Conservation (phyloP, 805 yeast genomes). For the Pichia nanzhaoensis region DNA sequence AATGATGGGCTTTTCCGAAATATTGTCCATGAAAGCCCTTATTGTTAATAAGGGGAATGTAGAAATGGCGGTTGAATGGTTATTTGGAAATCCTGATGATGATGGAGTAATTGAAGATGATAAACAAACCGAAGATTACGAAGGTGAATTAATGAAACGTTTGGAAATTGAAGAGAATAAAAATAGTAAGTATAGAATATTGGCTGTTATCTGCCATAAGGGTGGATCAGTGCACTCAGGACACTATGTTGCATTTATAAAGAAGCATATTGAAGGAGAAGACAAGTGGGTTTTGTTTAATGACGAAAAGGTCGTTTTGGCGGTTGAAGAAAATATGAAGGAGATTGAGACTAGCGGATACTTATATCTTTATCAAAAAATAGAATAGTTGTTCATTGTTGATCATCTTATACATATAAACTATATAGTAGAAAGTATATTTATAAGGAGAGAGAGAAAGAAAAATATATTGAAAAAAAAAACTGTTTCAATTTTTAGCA, state of each 20-base stretch:
- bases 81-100: constrained; percentile 76
- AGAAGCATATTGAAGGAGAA: constrained; percentile 35
- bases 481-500: not conserved
- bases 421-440: too few relatives aligned
- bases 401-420: not conserved
- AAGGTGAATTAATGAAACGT: constrained; percentile 9
- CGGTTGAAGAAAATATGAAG: constrained; percentile 36
- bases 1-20: constrained; percentile 72
- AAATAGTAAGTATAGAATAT: constrained; percentile 36
- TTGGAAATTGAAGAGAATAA: constrained; percentile 3
- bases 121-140: constrained; percentile 19
- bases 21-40: constrained; percentile 70
- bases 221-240: constrained; percentile 89
- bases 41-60: constrained; percentile 49
- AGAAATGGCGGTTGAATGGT: constrained; percentile 86
- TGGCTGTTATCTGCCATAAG: constrained; percentile 77
- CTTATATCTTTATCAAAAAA: constrained; percentile 34
- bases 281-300: constrained; percentile 72
- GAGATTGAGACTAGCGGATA: constrained; percentile 44
- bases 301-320: constrained; percentile 78
- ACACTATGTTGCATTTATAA: constrained; percentile 78
- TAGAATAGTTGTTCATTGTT: not conserved
- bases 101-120: constrained; percentile 46
- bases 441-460: too few relatives aligned
- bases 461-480: too few relatives aligned